Conservation (phyloP, 1,139 yeast genomes). For the Meyerozyma sp. region DNA sequence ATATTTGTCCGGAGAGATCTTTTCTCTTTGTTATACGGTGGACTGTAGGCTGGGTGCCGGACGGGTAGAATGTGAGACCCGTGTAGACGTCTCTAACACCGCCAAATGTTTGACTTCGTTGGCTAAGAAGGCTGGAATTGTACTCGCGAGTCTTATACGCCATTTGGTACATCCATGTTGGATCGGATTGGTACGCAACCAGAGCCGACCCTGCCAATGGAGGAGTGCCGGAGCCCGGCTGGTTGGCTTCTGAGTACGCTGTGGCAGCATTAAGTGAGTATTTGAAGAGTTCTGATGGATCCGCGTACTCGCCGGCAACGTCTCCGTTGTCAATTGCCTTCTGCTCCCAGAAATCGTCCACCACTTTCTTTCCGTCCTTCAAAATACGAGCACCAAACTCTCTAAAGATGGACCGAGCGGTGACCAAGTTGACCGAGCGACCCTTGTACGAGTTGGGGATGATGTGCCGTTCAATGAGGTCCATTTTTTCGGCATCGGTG, state of each 20-base stretch:
- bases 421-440: constrained; percentile 80
- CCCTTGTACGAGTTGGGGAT: constrained; percentile 91
- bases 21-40: constrained; percentile 12
- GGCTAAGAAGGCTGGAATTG: constrained; percentile 57
- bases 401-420: constrained; percentile 83
- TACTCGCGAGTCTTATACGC: constrained; percentile 71
- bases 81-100: constrained; percentile 81
- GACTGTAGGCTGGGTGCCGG: constrained; percentile 65
- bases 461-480: constrained; percentile 72
- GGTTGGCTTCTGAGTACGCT: constrained; percentile 9
- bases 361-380: constrained; percentile 72
- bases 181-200: constrained; percentile 51
- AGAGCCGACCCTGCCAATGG: constrained; percentile 37
- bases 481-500: constrained; percentile 74
- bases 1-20: constrained; percentile 12
- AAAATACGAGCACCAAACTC: constrained; percentile 90
- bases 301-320: constrained; percentile 76
- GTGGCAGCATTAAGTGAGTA: constrained; percentile 8
- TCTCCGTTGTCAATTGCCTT: constrained; percentile 67
- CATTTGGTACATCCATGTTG: constrained; percentile 84
- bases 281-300: constrained; percentile 51
- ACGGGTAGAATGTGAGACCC: constrained; percentile 69
- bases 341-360: constrained; percentile 87
- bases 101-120: constrained; percentile 47
- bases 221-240: constrained; percentile 17